Percentiles rank a stretch among this genome's conserved stretches.
Conservation (phyloP, 1,284 basidiomycete genomes). For the Trichosporon faecale region DNA sequence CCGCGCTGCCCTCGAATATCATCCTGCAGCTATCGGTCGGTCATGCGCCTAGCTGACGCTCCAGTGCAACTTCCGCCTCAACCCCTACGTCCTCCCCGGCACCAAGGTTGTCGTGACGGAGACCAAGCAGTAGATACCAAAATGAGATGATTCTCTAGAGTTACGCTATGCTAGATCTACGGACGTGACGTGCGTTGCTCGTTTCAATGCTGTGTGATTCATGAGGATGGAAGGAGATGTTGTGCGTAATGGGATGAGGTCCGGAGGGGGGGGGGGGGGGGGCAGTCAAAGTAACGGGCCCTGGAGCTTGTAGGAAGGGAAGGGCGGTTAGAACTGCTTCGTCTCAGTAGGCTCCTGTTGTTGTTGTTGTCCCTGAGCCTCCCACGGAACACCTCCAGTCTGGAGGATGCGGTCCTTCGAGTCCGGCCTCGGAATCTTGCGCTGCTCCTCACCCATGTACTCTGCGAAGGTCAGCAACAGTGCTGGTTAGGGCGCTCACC, state of each 20-base stretch:
- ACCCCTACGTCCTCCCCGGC: constrained; percentile 86
- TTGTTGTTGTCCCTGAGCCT: constrained; percentile 24
- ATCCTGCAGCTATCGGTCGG: background rate
- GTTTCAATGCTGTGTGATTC: constrained; percentile 6
- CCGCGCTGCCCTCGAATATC: too few relatives aligned
- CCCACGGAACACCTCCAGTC: constrained; percentile 17
- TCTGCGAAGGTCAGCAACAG: constrained; percentile 24
- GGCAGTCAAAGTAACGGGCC: too few relatives aligned
- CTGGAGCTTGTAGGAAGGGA: too few relatives aligned
- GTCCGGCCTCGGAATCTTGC: constrained; percentile 30
- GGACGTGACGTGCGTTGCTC: background rate
- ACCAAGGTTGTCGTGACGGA: constrained; percentile 66
- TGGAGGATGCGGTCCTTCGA: constrained; percentile 23
- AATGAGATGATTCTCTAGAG: constrained; percentile 13
- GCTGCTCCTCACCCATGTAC: constrained; percentile 47
- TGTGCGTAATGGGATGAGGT: background rate
- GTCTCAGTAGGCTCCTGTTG: background rate
- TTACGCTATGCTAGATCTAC: constrained; percentile 7
- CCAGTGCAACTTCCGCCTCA: constrained; percentile 92
- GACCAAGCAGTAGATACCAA: constrained; percentile 28
- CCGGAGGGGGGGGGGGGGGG: too few relatives aligned
- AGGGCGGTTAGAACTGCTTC: background rate
- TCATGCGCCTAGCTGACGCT: background rate
- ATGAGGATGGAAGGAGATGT: background rate
- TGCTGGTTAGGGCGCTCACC: constrained; percentile 25